Evolutionary conservation across 2,329 filamentous ascomycete species (phyloP), one percentile per base, ranked within the genome.

Genomic region (Colletotrichum spaethianum): DNA sequence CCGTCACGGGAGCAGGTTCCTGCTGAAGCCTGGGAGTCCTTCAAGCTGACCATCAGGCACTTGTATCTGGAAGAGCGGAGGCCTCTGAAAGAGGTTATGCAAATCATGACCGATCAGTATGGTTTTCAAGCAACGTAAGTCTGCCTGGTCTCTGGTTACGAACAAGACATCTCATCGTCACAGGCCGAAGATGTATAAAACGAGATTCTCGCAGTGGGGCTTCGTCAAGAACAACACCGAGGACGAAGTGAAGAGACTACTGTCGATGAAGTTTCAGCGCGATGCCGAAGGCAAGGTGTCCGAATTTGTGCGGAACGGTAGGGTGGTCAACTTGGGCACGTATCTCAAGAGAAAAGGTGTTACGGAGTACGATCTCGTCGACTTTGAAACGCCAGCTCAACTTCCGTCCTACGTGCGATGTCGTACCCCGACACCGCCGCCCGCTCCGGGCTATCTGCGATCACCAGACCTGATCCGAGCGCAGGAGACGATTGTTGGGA

Each of bases 141-240:
- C 14, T 16, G 28, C 26, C 14, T 7, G 11, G 42, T n/a, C 23
- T n/a, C 7, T 12, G 16, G 31, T 5, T 18, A 12, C n/a, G 16
- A 28, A 38, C 56, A 42, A 16, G 11, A 18, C 26, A 38, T 79
- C 60, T 78, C 73, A 53, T 38, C 12, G 38, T 28, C 60, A 42
- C 61, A 88, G 86, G 23, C 85, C 86, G 23, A 87, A 87, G 74
- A 88, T 88, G 86, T 88, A 88, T 77, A 88, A 88, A 76, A 87
- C 86, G n/a, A 81, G 86, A 31, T 88, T 88, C 75, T 86, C 86
- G 18, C 85, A 87, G 73, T 88, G 86, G 86, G 86, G 86, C 0
- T 88, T 88, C 73, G 86, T 86, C 50, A 88, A 88, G 79, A 88
- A 88, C 70, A 88, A 88, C 73, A 88, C 86, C 52, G 86, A 88